phyloP scores from a whole-genome alignment of 306 rosid genomes.

The Quillaja saponaria region DNA sequence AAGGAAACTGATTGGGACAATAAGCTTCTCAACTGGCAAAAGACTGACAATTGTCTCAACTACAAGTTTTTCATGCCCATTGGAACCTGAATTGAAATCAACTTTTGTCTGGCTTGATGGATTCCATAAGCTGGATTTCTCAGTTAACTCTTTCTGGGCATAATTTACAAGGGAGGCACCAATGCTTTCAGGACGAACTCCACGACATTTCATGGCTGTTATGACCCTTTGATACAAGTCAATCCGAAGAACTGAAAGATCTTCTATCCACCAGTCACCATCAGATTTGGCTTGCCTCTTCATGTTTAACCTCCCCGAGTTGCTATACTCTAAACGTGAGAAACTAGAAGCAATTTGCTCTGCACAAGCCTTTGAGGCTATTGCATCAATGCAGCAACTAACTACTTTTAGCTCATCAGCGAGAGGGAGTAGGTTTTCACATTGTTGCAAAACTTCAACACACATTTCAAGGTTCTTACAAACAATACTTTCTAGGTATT shows the following conservation, averaged over 20 bases:
- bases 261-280: conserved; percentile 99
- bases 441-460: conserved; percentile 88
- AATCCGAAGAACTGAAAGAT: conserved; percentile 78
- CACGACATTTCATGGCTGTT: conserved; percentile 93
- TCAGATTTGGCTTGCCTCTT: conserved; percentile 83
- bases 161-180: conserved; percentile 84
- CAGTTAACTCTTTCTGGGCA: conserved; percentile 87
- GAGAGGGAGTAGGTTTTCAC: conserved; percentile 79
- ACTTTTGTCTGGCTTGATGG: conserved; percentile 69
- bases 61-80: conserved; percentile 67
- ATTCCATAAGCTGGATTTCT: conserved; percentile 80
- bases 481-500: conserved; percentile 72
- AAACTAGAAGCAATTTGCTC: conserved; percentile 99
- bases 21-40: conserved; percentile 85
- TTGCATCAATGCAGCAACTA: conserved; percentile 84
- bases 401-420: conserved; percentile 83
- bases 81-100: conserved; percentile 58
- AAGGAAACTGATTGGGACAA: conserved; percentile 81
- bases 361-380: conserved; percentile 92
- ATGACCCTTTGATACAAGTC: conserved; percentile 87
- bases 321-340: conserved; percentile 95
- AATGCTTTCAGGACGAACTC: conserved; percentile 92
- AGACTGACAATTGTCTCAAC: conserved; percentile 89
- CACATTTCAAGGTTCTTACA: conserved; percentile 95
- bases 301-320: conserved; percentile 96